Conservation (phyloP, 1,284 basidiomycete genomes). For the Neonothopanus nambi region DNA sequence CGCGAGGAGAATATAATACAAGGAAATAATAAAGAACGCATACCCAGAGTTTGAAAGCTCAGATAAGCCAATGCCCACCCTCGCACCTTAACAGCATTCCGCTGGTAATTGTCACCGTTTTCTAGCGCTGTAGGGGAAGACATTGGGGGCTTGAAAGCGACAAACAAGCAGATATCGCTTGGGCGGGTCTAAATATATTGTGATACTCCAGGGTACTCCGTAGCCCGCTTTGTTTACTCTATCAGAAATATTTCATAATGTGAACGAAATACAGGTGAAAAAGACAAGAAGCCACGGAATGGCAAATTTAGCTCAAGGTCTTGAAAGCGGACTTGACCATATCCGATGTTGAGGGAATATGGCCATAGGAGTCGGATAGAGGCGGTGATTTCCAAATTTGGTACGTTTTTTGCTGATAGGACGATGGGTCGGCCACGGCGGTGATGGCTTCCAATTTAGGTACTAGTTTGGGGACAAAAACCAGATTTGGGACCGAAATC, state of each 20-base stretch:
- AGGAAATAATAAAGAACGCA: slow-evolving; percentile 9
- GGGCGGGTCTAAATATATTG: too few species aligned
- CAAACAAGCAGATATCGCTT: neutral
- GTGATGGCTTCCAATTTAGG: too few species aligned
- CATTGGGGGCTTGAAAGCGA: slow-evolving; percentile 16
- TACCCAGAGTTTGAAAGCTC: slow-evolving; percentile 40
- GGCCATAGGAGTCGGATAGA: slow-evolving; percentile 23
- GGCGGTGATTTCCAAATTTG: too few species aligned
- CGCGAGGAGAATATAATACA: neutral
- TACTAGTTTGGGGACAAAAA: too few species aligned
- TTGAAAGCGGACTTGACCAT: too few species aligned
- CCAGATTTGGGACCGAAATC: too few species aligned
- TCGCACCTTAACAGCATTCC: slow-evolving; percentile 30
- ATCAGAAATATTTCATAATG: too few species aligned
- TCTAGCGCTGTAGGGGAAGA: slow-evolving; percentile 25
- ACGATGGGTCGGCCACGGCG: too few species aligned
- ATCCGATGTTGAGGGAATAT: slow-evolving; percentile 33
- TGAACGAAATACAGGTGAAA: neutral
- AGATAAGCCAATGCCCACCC: slow-evolving; percentile 34
- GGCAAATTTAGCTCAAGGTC: neutral
- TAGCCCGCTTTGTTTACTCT: too few species aligned
- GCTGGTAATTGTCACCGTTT: slow-evolving; percentile 26
- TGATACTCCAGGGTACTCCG: too few species aligned
- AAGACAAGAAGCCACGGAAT: neutral
- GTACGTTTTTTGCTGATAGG: too few species aligned